Conservation (phyloP, 345 rosid genomes). For the Atalantia buxifolia region DNA sequence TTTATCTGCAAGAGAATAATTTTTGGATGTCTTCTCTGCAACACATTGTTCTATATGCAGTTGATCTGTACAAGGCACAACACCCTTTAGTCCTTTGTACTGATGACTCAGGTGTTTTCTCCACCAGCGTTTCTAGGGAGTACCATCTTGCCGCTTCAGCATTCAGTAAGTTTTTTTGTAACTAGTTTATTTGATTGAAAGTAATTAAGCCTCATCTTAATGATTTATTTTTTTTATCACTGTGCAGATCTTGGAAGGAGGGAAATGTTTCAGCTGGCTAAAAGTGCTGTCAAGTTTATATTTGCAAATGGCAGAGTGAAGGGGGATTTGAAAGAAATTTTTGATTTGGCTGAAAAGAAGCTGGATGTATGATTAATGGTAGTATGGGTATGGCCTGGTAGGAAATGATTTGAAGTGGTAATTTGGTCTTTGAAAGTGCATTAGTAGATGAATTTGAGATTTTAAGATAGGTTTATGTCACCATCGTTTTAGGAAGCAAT, state of each 20-base stretch:
- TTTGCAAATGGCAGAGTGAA: slow-evolving; percentile 69
- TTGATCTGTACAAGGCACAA: slow-evolving; percentile 57
- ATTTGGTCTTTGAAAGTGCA: background rate
- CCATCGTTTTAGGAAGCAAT: background rate
- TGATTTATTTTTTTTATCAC: background rate
- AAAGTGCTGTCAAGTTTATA: slow-evolving; percentile 53
- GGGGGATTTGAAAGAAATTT: slow-evolving; percentile 43
- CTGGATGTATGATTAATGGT: slow-evolving; percentile 26
- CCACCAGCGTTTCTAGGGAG: slow-evolving; percentile 75
- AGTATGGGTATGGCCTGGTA: background rate
- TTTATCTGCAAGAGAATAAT: background rate
- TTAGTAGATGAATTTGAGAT: background rate
- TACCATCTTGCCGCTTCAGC: slow-evolving; percentile 67
- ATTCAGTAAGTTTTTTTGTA: slow-evolving; percentile 49
- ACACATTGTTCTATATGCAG: slow-evolving; percentile 34
- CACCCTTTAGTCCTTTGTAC: slow-evolving; percentile 87
- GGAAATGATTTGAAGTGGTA: background rate
- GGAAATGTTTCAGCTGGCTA: slow-evolving; percentile 68
- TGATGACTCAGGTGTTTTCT: slow-evolving; percentile 85
- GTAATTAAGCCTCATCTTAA: slow-evolving; percentile 5
- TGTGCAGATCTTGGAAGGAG: slow-evolving; percentile 56
- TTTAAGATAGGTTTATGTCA: background rate
- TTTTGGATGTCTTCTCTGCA: background rate
- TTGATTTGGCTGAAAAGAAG: slow-evolving; percentile 37
- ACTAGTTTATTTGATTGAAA: background rate